These are phyloP conservation scores for Fusarium lateritium DNA, from an alignment of 2,329 filamentous ascomycete genomes.

Conservation along the genomic window DNA sequence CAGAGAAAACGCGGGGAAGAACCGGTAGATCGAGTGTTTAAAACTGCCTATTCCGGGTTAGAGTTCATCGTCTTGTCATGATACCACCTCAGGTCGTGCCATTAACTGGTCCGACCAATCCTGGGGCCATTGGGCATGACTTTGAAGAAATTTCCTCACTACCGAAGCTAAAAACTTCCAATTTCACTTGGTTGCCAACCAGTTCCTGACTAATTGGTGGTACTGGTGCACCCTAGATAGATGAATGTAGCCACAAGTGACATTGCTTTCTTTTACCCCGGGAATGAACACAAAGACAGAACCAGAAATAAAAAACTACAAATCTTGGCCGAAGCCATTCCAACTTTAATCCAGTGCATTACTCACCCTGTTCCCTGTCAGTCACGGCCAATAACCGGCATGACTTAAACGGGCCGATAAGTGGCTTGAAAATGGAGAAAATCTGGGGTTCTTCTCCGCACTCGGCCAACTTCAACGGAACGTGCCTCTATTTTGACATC, in stretches of 20 bases:
- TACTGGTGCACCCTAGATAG: too few species aligned
- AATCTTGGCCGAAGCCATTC: not conserved
- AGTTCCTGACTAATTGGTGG: not conserved
- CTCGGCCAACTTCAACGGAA: not conserved
- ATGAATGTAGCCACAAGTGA: too few species aligned
- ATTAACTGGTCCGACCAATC: too few species aligned
- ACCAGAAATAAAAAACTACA: too few species aligned
- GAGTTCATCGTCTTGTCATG: not conserved
- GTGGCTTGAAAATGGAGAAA: not conserved
- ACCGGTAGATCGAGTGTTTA: not conserved
- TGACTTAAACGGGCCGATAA: not conserved
- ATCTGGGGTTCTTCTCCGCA: not conserved
- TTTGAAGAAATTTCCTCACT: not conserved
- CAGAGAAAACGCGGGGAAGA: slow-evolving; percentile 11
- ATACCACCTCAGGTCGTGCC: not conserved
- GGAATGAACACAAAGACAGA: too few species aligned
- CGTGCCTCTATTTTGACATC: too few species aligned
- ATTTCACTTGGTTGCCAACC: not conserved
- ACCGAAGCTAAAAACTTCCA: not conserved
- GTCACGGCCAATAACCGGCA: not conserved
- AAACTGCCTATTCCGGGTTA: not conserved
- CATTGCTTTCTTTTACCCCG: too few species aligned
- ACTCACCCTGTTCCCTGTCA: not conserved
- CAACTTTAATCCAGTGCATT: fast-evolving
- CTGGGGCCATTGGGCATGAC: not conserved